These are phyloP conservation scores for Carex scoparia DNA, from an alignment of 176 grass and related monocot species.

Conservation along the genomic window DNA sequence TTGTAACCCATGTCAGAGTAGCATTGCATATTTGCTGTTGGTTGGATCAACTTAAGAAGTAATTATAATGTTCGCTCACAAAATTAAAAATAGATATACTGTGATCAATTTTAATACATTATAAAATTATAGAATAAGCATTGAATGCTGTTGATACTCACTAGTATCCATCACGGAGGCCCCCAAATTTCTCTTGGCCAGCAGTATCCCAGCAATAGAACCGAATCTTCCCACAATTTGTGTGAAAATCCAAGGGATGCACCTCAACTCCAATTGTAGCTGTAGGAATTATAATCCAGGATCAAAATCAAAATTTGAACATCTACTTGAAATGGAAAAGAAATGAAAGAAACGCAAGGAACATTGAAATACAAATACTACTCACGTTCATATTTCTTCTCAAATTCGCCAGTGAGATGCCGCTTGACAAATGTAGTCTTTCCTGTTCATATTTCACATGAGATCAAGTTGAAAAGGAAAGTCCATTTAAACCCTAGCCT, in stretches of 20 bases:
- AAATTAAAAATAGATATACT: neutral
- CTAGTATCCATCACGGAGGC: slow-evolving; percentile 35
- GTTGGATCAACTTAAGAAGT: neutral
- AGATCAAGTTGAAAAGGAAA: neutral
- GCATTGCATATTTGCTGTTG: neutral
- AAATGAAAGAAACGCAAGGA: neutral
- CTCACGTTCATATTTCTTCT: slow-evolving; percentile 45
- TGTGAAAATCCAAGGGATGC: slow-evolving; percentile 38
- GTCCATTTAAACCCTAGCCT: neutral
- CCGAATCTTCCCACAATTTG: slow-evolving; percentile 26
- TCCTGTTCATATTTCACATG: neutral
- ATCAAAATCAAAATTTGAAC: neutral
- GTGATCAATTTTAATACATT: neutral
- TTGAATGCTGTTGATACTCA: slow-evolving; percentile 1
- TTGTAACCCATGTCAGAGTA: neutral
- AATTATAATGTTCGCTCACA: neutral
- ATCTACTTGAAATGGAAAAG: neutral
- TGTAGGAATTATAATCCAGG: neutral
- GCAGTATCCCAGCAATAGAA: slow-evolving; percentile 41
- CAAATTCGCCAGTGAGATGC: slow-evolving; percentile 35
- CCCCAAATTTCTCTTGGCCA: slow-evolving; percentile 40
- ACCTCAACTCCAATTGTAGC: slow-evolving; percentile 42
- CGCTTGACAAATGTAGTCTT: slow-evolving; percentile 39
- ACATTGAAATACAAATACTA: neutral
- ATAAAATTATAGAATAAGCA: neutral